Percentiles rank a stretch among this genome's conserved stretches.
These are phyloP conservation scores for Candida anglica DNA, from an alignment of 805 yeast genomes.

Conservation along the genomic window DNA sequence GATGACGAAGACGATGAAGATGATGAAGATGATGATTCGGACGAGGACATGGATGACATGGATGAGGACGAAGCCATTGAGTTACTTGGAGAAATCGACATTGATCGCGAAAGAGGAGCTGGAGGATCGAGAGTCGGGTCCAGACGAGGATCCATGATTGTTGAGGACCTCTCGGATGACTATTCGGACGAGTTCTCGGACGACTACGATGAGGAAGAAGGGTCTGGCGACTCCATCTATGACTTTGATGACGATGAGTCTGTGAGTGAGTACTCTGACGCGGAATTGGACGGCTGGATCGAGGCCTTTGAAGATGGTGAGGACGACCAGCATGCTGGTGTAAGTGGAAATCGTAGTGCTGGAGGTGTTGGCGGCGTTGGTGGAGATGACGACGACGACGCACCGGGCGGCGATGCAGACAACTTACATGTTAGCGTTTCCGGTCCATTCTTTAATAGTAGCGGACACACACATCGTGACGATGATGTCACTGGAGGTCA, in stretches of 20 bases:
- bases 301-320: slow-evolving; percentile 32
- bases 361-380: too few relatives aligned
- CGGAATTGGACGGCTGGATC: slow-evolving; percentile 38
- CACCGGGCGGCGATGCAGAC: too few relatives aligned
- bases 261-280: slow-evolving; percentile 30
- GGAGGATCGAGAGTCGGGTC: slow-evolving; percentile 12
- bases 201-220: slow-evolving; percentile 27
- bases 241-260: slow-evolving; percentile 21
- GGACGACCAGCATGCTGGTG: too few relatives aligned
- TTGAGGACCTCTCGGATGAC: slow-evolving; percentile 29
- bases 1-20: slow-evolving; percentile 8
- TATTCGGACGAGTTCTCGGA: slow-evolving; percentile 21
- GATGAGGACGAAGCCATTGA: slow-evolving; percentile 8
- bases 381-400: background rate
- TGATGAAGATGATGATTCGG: slow-evolving; percentile 10
- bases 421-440: too few relatives aligned
- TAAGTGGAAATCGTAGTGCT: background rate
- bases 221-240: slow-evolving; percentile 20
- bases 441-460: too few relatives aligned
- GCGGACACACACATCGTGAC: background rate
- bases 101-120: slow-evolving; percentile 4
- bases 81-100: slow-evolving; percentile 3
- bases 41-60: slow-evolving; percentile 6
- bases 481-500: background rate
- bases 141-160: too few relatives aligned